A percentile compares a stretch with the other conserved stretches of the same genome.
Evolutionary conservation across 2,329 filamentous ascomycete species (phyloP).

Genomic region (Scleromitrula shiraiana): DNA sequence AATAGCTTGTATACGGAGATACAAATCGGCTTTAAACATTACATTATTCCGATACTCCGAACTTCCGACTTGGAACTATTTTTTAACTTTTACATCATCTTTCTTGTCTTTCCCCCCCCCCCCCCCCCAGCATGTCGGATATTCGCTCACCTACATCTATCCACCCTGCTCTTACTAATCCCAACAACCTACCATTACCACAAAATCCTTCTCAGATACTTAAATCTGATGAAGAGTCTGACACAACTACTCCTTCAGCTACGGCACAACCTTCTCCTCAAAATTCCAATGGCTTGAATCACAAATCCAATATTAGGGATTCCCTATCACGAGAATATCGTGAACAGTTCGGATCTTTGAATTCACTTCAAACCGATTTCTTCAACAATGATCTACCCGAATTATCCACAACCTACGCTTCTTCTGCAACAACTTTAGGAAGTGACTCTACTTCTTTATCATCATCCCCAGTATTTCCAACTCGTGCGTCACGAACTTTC

Average conservation of each 20-base stretch:
- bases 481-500: conserved; percentile 14
- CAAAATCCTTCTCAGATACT: conserved; percentile 11
- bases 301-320: conserved; percentile 29
- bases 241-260: conserved; percentile 12
- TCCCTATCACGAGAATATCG: conserved; percentile 37
- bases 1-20: no score
- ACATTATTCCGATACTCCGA: no score
- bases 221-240: conserved; percentile 25
- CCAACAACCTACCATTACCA: conserved; percentile 13
- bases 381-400: conserved; percentile 23
- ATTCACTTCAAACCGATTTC: conserved; percentile 21
- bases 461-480: conserved; percentile 21
- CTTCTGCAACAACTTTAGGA: conserved; percentile 26
- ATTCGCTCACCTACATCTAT: conserved; percentile 40
- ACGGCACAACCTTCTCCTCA: conserved; percentile 16
- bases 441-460: conserved; percentile 23
- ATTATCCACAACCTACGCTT: conserved; percentile 14
- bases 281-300: conserved; percentile 24
- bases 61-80: no score
- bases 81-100: not conserved
- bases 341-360: conserved; percentile 35
- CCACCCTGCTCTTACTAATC: conserved; percentile 42
- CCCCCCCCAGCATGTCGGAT: conserved; percentile 35
- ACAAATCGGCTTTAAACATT: no score
- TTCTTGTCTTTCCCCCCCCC: not conserved